Evolutionary conservation across 768 basidiomycete species (phyloP), one percentile per base, ranked within the genome.

Genomic region (Amanita thiersii): DNA sequence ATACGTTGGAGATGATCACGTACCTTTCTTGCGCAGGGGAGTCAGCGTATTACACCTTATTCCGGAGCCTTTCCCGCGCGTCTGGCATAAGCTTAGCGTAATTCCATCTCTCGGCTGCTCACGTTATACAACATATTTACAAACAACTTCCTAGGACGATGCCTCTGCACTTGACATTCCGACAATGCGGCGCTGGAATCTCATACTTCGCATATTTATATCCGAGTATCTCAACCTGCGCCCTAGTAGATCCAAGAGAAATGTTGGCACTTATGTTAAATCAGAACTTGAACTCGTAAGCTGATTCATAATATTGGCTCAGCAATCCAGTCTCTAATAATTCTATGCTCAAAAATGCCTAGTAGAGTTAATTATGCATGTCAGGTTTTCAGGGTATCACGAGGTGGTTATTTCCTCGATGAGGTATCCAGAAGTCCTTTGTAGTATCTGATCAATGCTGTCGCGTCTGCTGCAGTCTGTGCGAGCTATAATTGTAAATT

Each of bases 31-130:
- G 37, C 61, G 66, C 26, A 63, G 68, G 47, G 96, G 96, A 2
- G 91, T 98, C 11, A 86, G 78, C 47, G 64, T 98, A 39, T 62
- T 99, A 50, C 96, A 99, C 59, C 57, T 98, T 34, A 98, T 98
- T 41, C 63, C 93, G 2, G 75, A 77, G 35, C 91, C 87, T 2
- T 99, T 98, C 59, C 96, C 96, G 2, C 45, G 30, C 1, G 90
- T 94, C 11, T 97, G 92, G 93, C 92, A 97, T 59, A 81, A 74
- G 5, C 54, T 88, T 25, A 57, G 55, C 43, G 94, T 90, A 55
- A 53, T 75, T 63, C 9, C 28, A 28, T 21, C 46, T 51, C n/a
- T 31, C 37, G 40, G 14, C 11, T 30, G 15, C 10, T 40, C 6
- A 3, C 24, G 12, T 23, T 14, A n/a, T 23, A 18, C 20, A 11